phyloP scores from a whole-genome alignment of 1,284 basidiomycete genomes.

The Ceratobasidium sp. region DNA sequence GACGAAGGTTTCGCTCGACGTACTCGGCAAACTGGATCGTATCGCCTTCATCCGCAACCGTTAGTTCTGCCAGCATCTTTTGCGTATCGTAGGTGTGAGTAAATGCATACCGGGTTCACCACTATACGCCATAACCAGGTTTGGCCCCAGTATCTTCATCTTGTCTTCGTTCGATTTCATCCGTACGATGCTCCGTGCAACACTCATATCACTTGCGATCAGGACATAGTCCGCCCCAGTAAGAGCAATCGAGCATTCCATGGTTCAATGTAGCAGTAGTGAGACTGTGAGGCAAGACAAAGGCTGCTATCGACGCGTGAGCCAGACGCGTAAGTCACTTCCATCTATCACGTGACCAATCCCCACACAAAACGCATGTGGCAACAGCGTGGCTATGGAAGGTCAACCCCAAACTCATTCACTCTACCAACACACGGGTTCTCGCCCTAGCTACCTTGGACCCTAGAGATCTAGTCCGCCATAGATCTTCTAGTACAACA shows the following conservation, averaged over 20 bases:
- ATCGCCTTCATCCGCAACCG: conserved; percentile 69
- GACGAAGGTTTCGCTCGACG: conserved; percentile 92
- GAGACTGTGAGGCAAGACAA: background rate
- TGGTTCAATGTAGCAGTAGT: conserved; percentile 50
- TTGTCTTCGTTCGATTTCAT: conserved; percentile 99
- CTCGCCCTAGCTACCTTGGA: too few relatives aligned
- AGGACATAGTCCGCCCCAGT: conserved; percentile 92
- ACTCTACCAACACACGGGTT: too few relatives aligned
- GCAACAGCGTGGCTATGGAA: too few relatives aligned
- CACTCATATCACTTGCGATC: conserved; percentile 90
- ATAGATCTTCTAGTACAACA: too few relatives aligned
- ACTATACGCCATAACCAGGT: conserved; percentile 94
- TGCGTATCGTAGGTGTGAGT: conserved; percentile 5
- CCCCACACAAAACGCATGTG: too few relatives aligned
- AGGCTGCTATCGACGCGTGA: conserved; percentile 40
- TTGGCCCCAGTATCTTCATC: conserved; percentile 90
- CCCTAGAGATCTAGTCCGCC: too few relatives aligned
- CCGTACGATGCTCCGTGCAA: conserved; percentile 92
- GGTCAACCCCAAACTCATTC: too few relatives aligned
- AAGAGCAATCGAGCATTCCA: conserved; percentile 82
- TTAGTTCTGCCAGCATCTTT: background rate
- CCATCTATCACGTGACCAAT: conserved; percentile 11
- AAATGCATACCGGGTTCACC: conserved; percentile 85
- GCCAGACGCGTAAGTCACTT: conserved; percentile 34
- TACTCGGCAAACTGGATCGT: conserved; percentile 98